Evolutionary conservation across 2,329 filamentous ascomycete genomes (phyloP), one percentile per base, ranked within the genome.

Genomic region (Rhynchosporium secalis): DNA sequence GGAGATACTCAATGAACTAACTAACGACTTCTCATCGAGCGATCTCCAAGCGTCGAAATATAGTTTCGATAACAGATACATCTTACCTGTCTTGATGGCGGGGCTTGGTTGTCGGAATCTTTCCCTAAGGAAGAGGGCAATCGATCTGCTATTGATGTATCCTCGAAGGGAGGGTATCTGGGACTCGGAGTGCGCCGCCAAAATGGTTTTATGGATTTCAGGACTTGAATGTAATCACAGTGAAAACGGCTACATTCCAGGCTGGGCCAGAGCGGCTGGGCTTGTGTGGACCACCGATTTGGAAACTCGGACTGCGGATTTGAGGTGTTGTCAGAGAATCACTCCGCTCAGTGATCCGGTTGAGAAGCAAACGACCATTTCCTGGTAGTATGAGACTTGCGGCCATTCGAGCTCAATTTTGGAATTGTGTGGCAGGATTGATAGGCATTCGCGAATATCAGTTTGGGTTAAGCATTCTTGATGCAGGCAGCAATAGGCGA

Each of bases 131-230:
- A 78, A 83, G 26, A 81, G 82, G 65, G 86, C 86, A 8, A 85
- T 88, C 52, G 78, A 83, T 66, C 75, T 89, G 9, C 73, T 89
- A 60, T 76, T 79, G 56, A 83, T 80, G 66, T 85, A 82, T 68
- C 80, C 84, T 8, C 78, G 86, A n/a, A 57, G 57, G 26, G 86
- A 89, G 73, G 86, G 83, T 28, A 86, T 89, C 78, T 89, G 86
- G 86, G 85, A 89, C 56, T 61, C 52, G 28, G 13, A 60, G 3
- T 40, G 60, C 15, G 56, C 51, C 3, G 62, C 47, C 8, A 59
- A 55, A 20, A 43, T 64, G 38, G 58, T 56, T 2, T 28, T 36
- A 12, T 68, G 66, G 66, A 56, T 61, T 4, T 59, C 63, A 52
- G 15, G 40, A 20, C 12, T 66, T 13, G 66, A 66, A 43, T 51